Conservation (phyloP, 371 early-diverging fungal species). For the Zopfochytrium polystomum region DNA sequence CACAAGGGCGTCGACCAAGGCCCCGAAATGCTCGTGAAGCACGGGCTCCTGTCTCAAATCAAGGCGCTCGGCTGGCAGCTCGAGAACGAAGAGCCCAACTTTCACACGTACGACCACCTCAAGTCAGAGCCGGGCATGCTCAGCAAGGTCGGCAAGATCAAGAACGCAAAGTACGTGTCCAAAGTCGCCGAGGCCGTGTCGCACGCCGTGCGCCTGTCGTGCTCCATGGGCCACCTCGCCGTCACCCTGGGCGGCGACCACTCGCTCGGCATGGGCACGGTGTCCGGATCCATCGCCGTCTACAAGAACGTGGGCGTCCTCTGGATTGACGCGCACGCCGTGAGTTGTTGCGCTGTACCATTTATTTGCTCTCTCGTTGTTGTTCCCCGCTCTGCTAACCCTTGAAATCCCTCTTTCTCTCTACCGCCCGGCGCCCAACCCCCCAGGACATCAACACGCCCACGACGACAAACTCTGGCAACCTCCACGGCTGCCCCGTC, state of each 20-base stretch:
- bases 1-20: constrained; percentile 90
- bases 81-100: constrained; percentile 62
- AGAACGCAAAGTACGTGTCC: constrained; percentile 83
- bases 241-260: constrained; percentile 96
- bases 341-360: constrained; percentile 45
- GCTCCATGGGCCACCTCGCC: constrained; percentile 71
- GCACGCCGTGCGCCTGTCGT: constrained; percentile 60
- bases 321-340: constrained; percentile 97
- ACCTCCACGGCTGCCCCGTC: constrained; percentile 94
- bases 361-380: constrained; percentile 5
- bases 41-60: constrained; percentile 79
- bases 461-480: constrained; percentile 82
- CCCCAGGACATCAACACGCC: constrained; percentile 93
- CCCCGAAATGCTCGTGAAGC: constrained; percentile 76
- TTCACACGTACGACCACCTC: constrained; percentile 49
- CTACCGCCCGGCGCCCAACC: too few relatives aligned
- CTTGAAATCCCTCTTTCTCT: background rate
- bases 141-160: constrained; percentile 70
- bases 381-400: background rate
- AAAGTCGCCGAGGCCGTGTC: constrained; percentile 69
- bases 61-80: constrained; percentile 78
- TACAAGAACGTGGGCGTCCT: constrained; percentile 85
- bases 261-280: constrained; percentile 87
- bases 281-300: constrained; percentile 75
- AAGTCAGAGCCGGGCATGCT: constrained; percentile 43